Evolutionary conservation across 2,329 filamentous ascomycete species (phyloP).

Genomic region (Coniochaeta pulveracea): DNA sequence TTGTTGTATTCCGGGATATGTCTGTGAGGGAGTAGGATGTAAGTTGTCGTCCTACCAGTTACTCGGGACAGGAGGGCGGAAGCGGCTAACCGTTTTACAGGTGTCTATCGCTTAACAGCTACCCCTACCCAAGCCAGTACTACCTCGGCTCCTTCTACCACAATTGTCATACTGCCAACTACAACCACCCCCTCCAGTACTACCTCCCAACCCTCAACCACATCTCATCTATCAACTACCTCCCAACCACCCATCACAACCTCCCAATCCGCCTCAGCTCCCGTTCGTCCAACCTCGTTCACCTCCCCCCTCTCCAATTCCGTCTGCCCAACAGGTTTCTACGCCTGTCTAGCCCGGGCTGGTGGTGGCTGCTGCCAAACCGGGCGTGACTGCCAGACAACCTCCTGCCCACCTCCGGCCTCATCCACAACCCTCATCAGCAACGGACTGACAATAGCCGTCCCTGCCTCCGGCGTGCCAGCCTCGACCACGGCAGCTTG

Average conservation of each 20-base stretch:
- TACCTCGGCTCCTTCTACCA: conserved; percentile 8
- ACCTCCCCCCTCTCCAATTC: too few species aligned
- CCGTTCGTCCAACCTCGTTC: conserved; percentile 37
- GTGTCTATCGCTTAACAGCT: conserved; percentile 19
- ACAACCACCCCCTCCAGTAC: conserved; percentile 28
- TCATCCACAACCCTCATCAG: conserved; percentile 51
- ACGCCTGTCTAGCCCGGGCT: conserved; percentile 76
- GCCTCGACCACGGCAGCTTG: conserved; percentile 40
- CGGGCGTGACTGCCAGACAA: conserved; percentile 72
- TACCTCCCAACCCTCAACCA: conserved; percentile 18
- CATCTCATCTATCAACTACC: conserved; percentile 28
- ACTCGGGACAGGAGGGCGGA: background rate
- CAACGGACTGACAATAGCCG: conserved; percentile 59
- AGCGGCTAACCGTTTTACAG: conserved; percentile 13
- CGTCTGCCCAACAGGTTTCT: conserved; percentile 79
- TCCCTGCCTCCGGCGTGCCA: conserved; percentile 40
- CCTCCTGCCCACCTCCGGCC: conserved; percentile 57
- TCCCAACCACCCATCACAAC: conserved; percentile 19
- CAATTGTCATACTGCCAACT: too few species aligned
- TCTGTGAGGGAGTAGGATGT: conserved; percentile 62
- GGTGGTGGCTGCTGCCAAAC: conserved; percentile 81
- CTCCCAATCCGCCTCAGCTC: conserved; percentile 27
- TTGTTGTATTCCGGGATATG: conserved; percentile 63
- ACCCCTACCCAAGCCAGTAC: conserved; percentile 6
- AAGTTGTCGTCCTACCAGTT: conserved; percentile 21